These are phyloP conservation scores for Vanilla planifolia DNA, from an alignment of 106 monocot genomes.

Conservation along the genomic window DNA sequence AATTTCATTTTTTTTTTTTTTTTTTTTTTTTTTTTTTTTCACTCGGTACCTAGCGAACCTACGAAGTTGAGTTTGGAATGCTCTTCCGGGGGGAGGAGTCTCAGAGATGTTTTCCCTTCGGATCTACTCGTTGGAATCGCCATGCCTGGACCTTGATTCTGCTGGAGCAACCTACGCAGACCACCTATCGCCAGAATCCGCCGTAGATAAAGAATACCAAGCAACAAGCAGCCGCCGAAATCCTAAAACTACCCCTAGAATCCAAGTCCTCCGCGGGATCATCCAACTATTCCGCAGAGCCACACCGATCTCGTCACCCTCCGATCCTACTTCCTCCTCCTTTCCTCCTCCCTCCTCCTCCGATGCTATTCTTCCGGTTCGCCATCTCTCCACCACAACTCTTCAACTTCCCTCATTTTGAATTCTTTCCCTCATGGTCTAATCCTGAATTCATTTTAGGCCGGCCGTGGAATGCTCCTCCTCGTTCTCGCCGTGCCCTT, in stretches of 20 bases:
- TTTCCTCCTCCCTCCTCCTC: conserved; percentile 13
- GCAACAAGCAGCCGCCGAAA: conserved; percentile 15
- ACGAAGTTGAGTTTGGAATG: too few relatives aligned
- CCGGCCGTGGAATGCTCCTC: conserved; percentile 47
- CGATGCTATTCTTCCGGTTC: conserved; percentile 46
- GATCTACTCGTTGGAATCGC: conserved; percentile 46
- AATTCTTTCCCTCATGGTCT: neutral
- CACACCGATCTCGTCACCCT: conserved; percentile 16
- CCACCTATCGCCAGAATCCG: neutral
- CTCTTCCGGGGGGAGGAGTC: too few relatives aligned
- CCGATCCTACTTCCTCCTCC: conserved; percentile 23
- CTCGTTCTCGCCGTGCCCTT: conserved; percentile 61
- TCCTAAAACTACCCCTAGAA: conserved; percentile 12
- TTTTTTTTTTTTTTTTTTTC: too few relatives aligned
- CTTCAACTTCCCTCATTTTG: neutral
- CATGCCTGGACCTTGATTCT: neutral
- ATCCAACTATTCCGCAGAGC: conserved; percentile 53
- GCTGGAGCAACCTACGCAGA: conserved; percentile 4
- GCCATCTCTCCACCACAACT: neutral
- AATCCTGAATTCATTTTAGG: conserved; percentile 24
- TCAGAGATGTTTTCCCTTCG: conserved; percentile 54
- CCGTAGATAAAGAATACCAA: neutral
- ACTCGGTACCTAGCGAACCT: too few relatives aligned
- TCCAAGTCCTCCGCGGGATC: conserved; percentile 39
- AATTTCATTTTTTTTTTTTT: too few relatives aligned